Percentiles rank a stretch among this genome's conserved stretches.
phyloP scores from a whole-genome alignment of 345 rosid genomes.

The Ceriops zippeliana region DNA sequence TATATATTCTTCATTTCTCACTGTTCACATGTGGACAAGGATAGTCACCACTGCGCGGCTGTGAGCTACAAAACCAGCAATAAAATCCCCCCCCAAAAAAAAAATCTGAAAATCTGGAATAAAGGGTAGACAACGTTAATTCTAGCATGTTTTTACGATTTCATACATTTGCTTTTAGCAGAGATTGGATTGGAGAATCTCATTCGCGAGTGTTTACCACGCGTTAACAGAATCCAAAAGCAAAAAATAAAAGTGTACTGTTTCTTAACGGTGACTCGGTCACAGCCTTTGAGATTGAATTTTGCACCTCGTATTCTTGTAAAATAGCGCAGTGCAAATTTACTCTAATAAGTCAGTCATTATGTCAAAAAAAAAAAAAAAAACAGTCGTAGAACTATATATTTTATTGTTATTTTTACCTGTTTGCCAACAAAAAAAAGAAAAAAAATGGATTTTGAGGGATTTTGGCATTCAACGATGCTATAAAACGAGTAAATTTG shows the following conservation, averaged over 20 bases:
- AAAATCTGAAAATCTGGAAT: background rate
- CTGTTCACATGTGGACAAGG: conserved; percentile 29
- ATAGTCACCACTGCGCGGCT: conserved; percentile 34
- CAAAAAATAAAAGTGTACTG: background rate
- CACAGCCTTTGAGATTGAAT: too few relatives aligned
- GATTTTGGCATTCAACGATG: too few relatives aligned
- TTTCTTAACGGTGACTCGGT: background rate
- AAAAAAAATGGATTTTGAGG: too few relatives aligned
- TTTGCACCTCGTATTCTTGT: too few relatives aligned
- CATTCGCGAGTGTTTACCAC: conserved; percentile 10
- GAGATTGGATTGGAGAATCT: background rate
- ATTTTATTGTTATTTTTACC: too few relatives aligned
- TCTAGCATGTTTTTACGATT: background rate
- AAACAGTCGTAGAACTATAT: too few relatives aligned
- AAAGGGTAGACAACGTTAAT: background rate
- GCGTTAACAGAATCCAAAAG: conserved; percentile 17
- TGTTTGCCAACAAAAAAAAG: too few relatives aligned
- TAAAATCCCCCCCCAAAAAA: background rate
- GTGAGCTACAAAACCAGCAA: conserved; percentile 26
- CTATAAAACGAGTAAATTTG: background rate
- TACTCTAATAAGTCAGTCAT: too few relatives aligned
- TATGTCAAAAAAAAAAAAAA: too few relatives aligned
- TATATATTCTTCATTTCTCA: background rate
- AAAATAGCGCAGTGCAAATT: too few relatives aligned
- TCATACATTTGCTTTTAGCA: background rate